Base-by-base conservation (phyloP, 2,329 filamentous ascomycete genomes). In the Claviceps sp. region DNA sequence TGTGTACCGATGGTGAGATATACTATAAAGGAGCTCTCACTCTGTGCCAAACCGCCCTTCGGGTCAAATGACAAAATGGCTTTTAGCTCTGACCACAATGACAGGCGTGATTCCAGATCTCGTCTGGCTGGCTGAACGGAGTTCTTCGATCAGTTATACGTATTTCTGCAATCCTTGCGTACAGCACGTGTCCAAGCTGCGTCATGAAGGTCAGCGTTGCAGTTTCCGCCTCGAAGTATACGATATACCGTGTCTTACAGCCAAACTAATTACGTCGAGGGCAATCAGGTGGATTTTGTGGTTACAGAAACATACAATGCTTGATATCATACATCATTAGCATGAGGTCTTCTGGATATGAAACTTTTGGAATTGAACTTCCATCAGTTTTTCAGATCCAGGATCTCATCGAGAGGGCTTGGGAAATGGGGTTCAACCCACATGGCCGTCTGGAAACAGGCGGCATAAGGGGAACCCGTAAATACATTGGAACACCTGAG, bases 221-320 rank as follows among this genome's bases (percentile, higher is more conserved):
- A 3, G 9, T 18, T 37, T 6, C 37, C 11, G 7, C 11, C 4
- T 30, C n/a, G 20, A 43, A 20, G 7, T 24, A 16, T 20, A 44
- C 9, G 34, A 34, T 9, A 7, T 37, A 5, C n/a, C 20, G 22
- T 34, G 38, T 16, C 8, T 11, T 30, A 30, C 18, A 40, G 2
- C 26, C 34, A 13, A 38, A 20, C 41, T 50, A n/a, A 50, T 24
- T 4, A n/a, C 5, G 16, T 16, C 18, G 24, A 16, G 49, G 44
- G 24, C 24, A 4, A 26, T 2, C 22, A 79, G 89, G 89, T 22
- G 86, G 88, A 5, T 97, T 97, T 64, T 97, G 91, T 63, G 91
- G 91, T 3, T 97, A 96, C 64, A 79, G 91, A 42, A 97, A 95
- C 62, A 94, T 95, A 37, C 93, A 97, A 65, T 94, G 94, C 82